Evolutionary conservation across 306 rosid species (phyloP).

Genomic region (Cucurbita argyrosperma): DNA sequence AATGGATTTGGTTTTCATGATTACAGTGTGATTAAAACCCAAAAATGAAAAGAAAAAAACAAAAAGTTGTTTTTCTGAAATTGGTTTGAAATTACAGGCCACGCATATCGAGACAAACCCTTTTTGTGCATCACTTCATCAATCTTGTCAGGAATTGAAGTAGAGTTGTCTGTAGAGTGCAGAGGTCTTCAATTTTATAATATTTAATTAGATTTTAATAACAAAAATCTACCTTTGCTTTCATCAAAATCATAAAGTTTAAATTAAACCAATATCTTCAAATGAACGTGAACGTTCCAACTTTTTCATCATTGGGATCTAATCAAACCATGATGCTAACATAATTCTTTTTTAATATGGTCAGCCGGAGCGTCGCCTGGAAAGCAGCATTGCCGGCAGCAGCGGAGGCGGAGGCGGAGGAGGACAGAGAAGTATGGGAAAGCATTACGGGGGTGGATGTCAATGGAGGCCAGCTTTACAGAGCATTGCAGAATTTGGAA

Average conservation of each 20-base stretch:
- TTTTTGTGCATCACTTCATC: neutral
- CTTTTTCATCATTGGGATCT: neutral
- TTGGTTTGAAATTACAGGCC: neutral
- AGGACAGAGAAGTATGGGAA: slow-evolving; percentile 30
- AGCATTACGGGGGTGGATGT: slow-evolving; percentile 33
- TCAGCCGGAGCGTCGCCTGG: slow-evolving; percentile 34
- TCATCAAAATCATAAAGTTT: neutral
- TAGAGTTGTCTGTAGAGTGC: neutral
- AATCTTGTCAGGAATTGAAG: slow-evolving; percentile 1
- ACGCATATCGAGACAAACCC: neutral
- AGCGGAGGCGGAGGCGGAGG: slow-evolving; percentile 16
- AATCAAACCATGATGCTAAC: neutral
- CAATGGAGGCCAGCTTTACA: slow-evolving; percentile 96
- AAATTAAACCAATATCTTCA: neutral
- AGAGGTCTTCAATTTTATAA: neutral
- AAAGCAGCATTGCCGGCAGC: slow-evolving; percentile 14
- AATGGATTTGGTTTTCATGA: neutral
- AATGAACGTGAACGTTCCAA: neutral
- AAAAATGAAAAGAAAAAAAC: neutral
- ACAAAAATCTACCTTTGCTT: neutral
- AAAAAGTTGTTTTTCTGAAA: neutral
- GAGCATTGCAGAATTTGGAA: slow-evolving; percentile 81
- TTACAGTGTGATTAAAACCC: neutral
- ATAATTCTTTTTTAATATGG: neutral
- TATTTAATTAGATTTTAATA: too few species aligned